Conservation (phyloP, 1,139 yeast genomes). For the Hemisphaericaspora xylofermentans region DNA sequence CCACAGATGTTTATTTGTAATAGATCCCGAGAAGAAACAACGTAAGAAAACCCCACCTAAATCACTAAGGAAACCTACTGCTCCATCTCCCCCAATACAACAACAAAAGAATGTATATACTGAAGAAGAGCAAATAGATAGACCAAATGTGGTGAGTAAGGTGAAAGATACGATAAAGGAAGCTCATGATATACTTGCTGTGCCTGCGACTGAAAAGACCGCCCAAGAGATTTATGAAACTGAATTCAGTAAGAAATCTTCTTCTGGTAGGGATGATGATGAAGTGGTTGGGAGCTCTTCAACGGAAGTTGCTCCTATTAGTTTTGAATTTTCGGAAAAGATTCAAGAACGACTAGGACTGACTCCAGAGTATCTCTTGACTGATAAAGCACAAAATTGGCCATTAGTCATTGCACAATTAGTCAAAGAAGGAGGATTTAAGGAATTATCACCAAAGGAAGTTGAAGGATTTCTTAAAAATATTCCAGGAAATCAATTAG, state of each 20-base stretch:
- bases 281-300: too few species aligned
- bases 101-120: too few species aligned
- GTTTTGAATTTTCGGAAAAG: background rate
- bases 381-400: slow-evolving; percentile 56
- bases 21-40: background rate
- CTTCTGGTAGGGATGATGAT: background rate
- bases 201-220: background rate
- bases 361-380: slow-evolving; percentile 45
- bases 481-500: slow-evolving; percentile 43
- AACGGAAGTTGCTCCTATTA: background rate
- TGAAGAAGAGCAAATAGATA: too few species aligned
- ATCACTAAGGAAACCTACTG: background rate
- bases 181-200: background rate
- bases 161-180: too few species aligned
- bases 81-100: too few species aligned
- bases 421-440: slow-evolving; percentile 39
- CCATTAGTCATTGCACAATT: slow-evolving; percentile 48
- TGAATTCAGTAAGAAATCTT: background rate
- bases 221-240: slow-evolving; percentile 3
- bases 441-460: slow-evolving; percentile 34
- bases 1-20: background rate
- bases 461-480: slow-evolving; percentile 39
- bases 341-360: slow-evolving; percentile 41
- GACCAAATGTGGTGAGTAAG: too few species aligned
- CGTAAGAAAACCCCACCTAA: background rate